These are phyloP conservation scores for Mortierella sp. DNA, from an alignment of 371 early-diverging fungal genomes.

Conservation along the genomic window DNA sequence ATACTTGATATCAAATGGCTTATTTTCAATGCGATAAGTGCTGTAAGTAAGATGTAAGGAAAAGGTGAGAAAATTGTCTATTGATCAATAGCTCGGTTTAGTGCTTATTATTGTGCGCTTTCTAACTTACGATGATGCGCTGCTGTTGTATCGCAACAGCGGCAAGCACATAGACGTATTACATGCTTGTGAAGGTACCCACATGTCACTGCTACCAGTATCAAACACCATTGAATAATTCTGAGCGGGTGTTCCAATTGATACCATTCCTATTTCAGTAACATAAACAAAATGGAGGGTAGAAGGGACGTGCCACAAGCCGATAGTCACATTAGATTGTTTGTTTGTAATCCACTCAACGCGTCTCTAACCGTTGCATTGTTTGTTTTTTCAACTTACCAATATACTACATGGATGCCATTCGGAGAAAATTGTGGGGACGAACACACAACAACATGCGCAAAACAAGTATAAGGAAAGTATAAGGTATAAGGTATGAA, in stretches of 20 bases:
- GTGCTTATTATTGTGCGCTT: neutral
- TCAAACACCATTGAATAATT: constrained; percentile 93
- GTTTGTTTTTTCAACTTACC: constrained; percentile 6
- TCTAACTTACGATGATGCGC: constrained; percentile 30
- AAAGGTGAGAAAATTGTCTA: neutral
- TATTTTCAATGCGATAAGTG: constrained; percentile 28
- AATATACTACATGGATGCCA: constrained; percentile 20
- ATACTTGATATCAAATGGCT: constrained; percentile 39
- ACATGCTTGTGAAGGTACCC: constrained; percentile 88
- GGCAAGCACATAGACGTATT: constrained; percentile 19
- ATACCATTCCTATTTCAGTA: constrained; percentile 74
- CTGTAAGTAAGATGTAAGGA: constrained; percentile 1
- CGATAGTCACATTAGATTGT: neutral
- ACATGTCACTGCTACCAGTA: constrained; percentile 94
- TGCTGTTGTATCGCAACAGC: constrained; percentile 28
- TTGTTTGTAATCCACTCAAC: neutral
- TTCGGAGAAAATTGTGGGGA: neutral
- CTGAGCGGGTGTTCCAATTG: constrained; percentile 88
- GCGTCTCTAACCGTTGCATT: neutral
- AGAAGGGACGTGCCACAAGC: constrained; percentile 2
- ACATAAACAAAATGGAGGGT: neutral
- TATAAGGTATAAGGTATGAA: neutral
- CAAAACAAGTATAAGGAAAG: neutral
- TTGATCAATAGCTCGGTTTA: neutral
- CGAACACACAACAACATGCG: neutral